phyloP scores from a whole-genome alignment of 1,139 yeast species.

The Candida sp. region DNA sequence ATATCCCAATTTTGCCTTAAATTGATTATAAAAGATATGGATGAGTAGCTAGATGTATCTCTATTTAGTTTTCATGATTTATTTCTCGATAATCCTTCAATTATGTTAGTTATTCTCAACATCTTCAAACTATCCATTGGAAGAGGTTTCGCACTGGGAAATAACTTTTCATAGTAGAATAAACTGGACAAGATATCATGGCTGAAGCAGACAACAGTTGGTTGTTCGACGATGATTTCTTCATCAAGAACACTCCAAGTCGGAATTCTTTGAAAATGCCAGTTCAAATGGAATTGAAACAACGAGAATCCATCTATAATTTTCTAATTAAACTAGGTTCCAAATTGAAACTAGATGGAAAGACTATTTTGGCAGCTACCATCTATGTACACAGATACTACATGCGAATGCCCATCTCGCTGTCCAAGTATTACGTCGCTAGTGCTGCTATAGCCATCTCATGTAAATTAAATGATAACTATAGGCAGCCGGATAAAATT shows the following conservation, averaged over 20 bases:
- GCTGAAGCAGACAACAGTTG: constrained; percentile 14
- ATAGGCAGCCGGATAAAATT: constrained; percentile 42
- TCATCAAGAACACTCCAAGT: constrained; percentile 28
- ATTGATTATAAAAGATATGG: too few relatives aligned
- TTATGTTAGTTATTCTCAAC: too few relatives aligned
- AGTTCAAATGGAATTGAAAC: constrained; percentile 32
- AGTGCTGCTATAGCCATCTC: constrained; percentile 44
- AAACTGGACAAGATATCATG: background rate
- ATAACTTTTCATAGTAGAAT: too few relatives aligned
- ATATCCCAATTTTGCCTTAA: too few relatives aligned
- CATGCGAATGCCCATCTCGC: constrained; percentile 41
- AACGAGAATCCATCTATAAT: constrained; percentile 38
- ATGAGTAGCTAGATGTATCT: too few relatives aligned
- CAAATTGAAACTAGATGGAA: constrained; percentile 38
- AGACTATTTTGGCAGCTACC: constrained; percentile 43
- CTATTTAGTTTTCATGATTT: too few relatives aligned
- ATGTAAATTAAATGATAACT: constrained; percentile 42
- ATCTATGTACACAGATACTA: constrained; percentile 39
- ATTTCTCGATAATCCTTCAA: too few relatives aligned
- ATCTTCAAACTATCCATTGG: too few relatives aligned
- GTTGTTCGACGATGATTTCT: constrained; percentile 32
- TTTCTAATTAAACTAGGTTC: constrained; percentile 38
- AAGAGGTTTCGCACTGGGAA: too few relatives aligned
- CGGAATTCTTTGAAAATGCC: constrained; percentile 20
- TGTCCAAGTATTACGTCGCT: constrained; percentile 45